Evolutionary conservation across 176 grass and related monocot genomes (phyloP).

Genomic region (Neostapfia colusana): DNA sequence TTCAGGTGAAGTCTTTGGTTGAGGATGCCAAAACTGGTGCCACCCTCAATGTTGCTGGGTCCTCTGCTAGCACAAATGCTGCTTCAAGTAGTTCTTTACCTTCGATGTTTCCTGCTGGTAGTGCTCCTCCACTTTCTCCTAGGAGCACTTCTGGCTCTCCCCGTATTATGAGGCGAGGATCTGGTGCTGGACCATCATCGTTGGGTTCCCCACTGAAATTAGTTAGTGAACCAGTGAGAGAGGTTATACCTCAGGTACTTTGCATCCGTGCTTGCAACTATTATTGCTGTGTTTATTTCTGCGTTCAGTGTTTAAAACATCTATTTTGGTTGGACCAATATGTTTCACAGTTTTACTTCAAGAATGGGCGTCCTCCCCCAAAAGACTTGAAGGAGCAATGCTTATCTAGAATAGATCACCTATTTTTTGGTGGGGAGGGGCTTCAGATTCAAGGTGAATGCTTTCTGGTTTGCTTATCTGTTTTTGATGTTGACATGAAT

Average conservation of each 20-base stretch:
- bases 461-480: constrained; percentile 14
- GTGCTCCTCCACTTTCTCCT: constrained; percentile 95
- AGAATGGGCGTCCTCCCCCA: constrained; percentile 77
- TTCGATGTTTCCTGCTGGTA: constrained; percentile 93
- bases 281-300: constrained; percentile 31
- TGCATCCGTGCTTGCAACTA: constrained; percentile 3
- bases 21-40: constrained; percentile 79
- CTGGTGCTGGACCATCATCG: constrained; percentile 70
- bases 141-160: constrained; percentile 90
- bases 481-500: constrained; percentile 10
- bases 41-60: constrained; percentile 58
- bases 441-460: constrained; percentile 79
- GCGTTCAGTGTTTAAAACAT: background rate
- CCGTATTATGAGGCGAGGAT: constrained; percentile 67
- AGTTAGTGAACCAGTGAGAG: constrained; percentile 88
- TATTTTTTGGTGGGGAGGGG: constrained; percentile 91
- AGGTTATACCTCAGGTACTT: constrained; percentile 94
- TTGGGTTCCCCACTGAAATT: constrained; percentile 95
- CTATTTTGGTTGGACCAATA: constrained; percentile 10
- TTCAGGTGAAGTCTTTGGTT: constrained; percentile 88
- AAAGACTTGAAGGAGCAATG: constrained; percentile 91
- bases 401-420: constrained; percentile 83
- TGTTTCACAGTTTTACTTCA: constrained; percentile 87
- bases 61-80: constrained; percentile 52
- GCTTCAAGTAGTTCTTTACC: constrained; percentile 66